phyloP scores from a whole-genome alignment of 306 rosid genomes.

The Vigna mungo region DNA sequence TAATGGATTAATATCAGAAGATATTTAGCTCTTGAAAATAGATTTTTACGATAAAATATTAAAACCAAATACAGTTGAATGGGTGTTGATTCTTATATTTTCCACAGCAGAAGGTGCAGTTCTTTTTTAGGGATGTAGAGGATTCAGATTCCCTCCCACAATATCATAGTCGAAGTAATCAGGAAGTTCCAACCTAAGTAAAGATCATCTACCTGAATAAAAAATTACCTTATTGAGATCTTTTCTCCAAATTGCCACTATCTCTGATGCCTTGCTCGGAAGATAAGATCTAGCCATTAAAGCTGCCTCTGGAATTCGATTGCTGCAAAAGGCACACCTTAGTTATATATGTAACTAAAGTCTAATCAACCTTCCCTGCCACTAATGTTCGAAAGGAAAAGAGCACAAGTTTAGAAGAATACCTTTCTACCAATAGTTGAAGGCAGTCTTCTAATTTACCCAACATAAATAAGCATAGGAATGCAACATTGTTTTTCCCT shows the following conservation, averaged over 20 bases:
- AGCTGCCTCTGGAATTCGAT: constrained; percentile 99
- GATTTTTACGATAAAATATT: constrained; percentile 14
- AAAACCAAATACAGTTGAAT: constrained; percentile 11
- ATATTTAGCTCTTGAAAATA: constrained; percentile 20
- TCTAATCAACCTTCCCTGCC: constrained; percentile 33
- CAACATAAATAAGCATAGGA: constrained; percentile 93
- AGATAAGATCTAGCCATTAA: constrained; percentile 98
- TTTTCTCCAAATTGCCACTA: constrained; percentile 96
- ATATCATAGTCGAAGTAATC: not conserved
- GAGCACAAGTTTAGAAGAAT: constrained; percentile 32
- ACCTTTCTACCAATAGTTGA: constrained; percentile 95
- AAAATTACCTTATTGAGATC: constrained; percentile 83
- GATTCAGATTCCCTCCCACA: constrained; percentile 22
- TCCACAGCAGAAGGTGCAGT: not conserved
- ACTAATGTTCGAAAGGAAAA: constrained; percentile 31
- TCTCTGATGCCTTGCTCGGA: constrained; percentile 97
- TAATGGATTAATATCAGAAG: constrained; percentile 18
- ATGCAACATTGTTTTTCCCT: constrained; percentile 98
- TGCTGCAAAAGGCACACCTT: constrained; percentile 62
- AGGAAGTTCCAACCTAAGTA: constrained; percentile 30
- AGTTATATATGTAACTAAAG: constrained; percentile 36
- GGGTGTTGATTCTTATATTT: not conserved
- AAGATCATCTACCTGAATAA: not conserved
- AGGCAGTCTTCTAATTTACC: constrained; percentile 99
- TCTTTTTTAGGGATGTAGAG: constrained; percentile 1